phyloP scores from a whole-genome alignment of 495 filamentous ascomycete genomes.

The Stereocaulon alpinum region DNA sequence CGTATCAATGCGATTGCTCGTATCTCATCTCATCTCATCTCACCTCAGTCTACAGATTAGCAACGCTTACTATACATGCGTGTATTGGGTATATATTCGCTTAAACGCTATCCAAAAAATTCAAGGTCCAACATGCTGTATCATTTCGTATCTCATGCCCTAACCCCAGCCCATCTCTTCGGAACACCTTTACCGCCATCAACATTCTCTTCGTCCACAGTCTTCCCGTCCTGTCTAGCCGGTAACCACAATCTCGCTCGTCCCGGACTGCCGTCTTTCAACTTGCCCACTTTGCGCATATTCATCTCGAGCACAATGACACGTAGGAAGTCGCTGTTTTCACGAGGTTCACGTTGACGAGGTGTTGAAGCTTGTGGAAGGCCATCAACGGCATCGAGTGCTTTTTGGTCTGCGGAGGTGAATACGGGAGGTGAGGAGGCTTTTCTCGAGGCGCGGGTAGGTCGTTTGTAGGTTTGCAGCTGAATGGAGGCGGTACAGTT shows the following conservation, averaged over 20 bases:
- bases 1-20: not conserved
- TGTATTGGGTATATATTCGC: not conserved
- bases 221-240: slow-evolving; percentile 47
- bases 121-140: not conserved
- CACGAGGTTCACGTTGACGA: slow-evolving; percentile 78
- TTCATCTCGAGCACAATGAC: slow-evolving; percentile 95
- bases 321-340: slow-evolving; percentile 89
- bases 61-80: not conserved
- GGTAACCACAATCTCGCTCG: slow-evolving; percentile 80
- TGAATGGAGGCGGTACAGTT: slow-evolving; percentile 70
- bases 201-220: not conserved
- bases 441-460: slow-evolving; percentile 25
- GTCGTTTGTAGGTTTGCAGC: slow-evolving; percentile 65
- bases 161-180: slow-evolving; percentile 12
- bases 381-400: slow-evolving; percentile 9
- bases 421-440: slow-evolving; percentile 23
- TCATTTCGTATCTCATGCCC: not conserved
- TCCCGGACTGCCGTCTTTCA: slow-evolving; percentile 74
- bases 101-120: slow-evolving; percentile 3
- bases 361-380: slow-evolving; percentile 25
- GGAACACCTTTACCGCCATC: not conserved
- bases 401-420: slow-evolving; percentile 5
- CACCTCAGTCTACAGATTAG: not conserved
- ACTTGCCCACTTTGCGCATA: slow-evolving; percentile 85
- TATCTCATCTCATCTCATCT: too few species aligned